phyloP scores from a whole-genome alignment of 805 yeast genomes.

The Kodamaea sagamina region DNA sequence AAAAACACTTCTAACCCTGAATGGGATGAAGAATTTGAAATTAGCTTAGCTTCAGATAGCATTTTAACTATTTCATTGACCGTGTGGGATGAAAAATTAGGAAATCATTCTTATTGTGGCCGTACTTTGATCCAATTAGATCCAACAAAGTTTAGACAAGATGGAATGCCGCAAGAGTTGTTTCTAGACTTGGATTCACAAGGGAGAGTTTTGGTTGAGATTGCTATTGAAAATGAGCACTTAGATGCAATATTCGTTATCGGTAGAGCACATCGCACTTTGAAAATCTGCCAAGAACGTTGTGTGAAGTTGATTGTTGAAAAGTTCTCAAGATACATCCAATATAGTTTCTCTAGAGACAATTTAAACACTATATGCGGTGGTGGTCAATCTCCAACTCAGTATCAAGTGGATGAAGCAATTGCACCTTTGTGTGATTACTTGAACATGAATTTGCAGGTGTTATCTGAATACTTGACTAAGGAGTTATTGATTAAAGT shows the following conservation, averaged over 20 bases:
- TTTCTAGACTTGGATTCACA: conserved; percentile 62
- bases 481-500: conserved; percentile 57
- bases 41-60: conserved; percentile 40
- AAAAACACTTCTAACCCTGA: conserved; percentile 64
- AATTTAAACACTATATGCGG: conserved; percentile 61
- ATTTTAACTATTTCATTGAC: conserved; percentile 54
- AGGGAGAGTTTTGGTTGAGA: conserved; percentile 64
- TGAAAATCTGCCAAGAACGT: conserved; percentile 64
- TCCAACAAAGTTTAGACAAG: conserved; percentile 60
- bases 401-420: conserved; percentile 58
- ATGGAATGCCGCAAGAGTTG: conserved; percentile 64
- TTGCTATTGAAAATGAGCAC: conserved; percentile 76
- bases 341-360: conserved; percentile 53
- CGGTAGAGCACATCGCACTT: conserved; percentile 68
- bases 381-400: conserved; percentile 46
- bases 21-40: conserved; percentile 87
- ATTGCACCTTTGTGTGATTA: conserved; percentile 73
- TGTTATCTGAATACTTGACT: conserved; percentile 60
- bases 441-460: conserved; percentile 64
- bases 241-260: conserved; percentile 78
- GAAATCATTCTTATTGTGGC: conserved; percentile 65
- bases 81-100: conserved; percentile 66
- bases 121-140: conserved; percentile 59
- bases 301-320: conserved; percentile 69
- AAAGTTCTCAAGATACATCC: conserved; percentile 66